phyloP scores from a whole-genome alignment of 2,329 filamentous ascomycete species.

The Coleophoma cylindrospora region DNA sequence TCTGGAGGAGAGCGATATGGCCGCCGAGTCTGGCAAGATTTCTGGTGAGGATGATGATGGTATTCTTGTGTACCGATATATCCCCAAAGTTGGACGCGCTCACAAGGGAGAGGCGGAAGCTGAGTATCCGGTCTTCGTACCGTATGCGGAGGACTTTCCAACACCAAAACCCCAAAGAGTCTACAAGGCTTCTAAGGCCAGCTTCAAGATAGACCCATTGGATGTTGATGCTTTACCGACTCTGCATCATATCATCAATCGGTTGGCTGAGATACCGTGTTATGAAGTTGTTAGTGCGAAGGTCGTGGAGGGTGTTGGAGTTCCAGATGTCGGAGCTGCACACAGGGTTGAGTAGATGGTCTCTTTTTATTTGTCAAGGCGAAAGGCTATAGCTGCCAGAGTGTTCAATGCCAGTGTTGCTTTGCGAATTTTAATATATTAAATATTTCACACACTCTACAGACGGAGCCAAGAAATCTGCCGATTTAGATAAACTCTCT shows the following conservation, averaged over 20 bases:
- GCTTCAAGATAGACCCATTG: conserved; percentile 40
- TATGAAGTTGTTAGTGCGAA: conserved; percentile 51
- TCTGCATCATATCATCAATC: conserved; percentile 49
- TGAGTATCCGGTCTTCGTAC: conserved; percentile 38
- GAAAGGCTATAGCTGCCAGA: no score
- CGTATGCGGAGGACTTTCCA: conserved; percentile 9
- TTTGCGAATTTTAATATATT: no score
- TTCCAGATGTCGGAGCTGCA: conserved; percentile 38
- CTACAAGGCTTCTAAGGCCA: conserved; percentile 33
- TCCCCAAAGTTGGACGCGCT: conserved; percentile 42
- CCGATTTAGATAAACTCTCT: no score
- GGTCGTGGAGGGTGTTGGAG: conserved; percentile 48
- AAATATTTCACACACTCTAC: no score
- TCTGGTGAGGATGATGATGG: conserved; percentile 25
- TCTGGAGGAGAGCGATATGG: conserved; percentile 18
- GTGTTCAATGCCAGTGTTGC: no score
- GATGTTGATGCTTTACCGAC: conserved; percentile 54
- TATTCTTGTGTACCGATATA: conserved; percentile 48
- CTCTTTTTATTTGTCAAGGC: neutral
- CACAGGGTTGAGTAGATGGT: conserved; percentile 24
- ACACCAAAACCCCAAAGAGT: conserved; percentile 28
- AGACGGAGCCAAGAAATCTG: no score
- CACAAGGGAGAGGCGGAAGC: conserved; percentile 44
- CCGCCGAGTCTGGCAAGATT: conserved; percentile 22
- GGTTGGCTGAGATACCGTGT: conserved; percentile 49